Evolutionary conservation across 176 grass and related monocot species (phyloP), one percentile per base, ranked within the genome.

Genomic region (Saccharum officinarum): DNA sequence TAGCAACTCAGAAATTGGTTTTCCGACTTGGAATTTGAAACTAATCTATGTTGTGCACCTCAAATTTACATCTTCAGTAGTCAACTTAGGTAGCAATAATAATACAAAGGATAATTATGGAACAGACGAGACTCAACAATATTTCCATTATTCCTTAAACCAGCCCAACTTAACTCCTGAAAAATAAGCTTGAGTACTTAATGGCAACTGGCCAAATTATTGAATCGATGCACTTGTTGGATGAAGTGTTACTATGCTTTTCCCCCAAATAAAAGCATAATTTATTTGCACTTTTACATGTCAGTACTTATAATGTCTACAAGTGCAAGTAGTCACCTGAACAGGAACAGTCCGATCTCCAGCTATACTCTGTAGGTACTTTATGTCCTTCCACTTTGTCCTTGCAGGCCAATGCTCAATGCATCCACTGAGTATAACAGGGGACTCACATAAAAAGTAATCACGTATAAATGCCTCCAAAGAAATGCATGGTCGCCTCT

Each of bases 391-490:
- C 97, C 97, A 98, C 70, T 91, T 95, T 81, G 81, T 88, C 78
- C 84, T 87, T 33, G 96, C 96, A 18, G 96, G 93, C 96, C 96
- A 98, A 61, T 93, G 89, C 60, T 98, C 91, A 84, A 98, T 95
- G 89, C 87, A 95, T 59, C 88, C 97, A 62, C 91, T 89, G 80
- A 98, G 91, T 90, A 98, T 94, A 69, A 98, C 88, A 62, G 97
- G 97, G 67, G 79, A 89, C 89, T 95, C 91, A 36, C 84, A 86
- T 90, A 94, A 86, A 87, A 98, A 92, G 84, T 94, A 95, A 90
- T 98, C 88, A 67, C 30, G 55, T 87, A 94, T 91, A 89, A 98
- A 98, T 81, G 88, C 78, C 87, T 98, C 97, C 88, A 98, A 98
- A 81, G 93, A 91, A 83, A 98, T 86, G 61, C 86, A 90, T 67